Conservation (phyloP, 306 rosid species). For the Gillenia trifoliata region DNA sequence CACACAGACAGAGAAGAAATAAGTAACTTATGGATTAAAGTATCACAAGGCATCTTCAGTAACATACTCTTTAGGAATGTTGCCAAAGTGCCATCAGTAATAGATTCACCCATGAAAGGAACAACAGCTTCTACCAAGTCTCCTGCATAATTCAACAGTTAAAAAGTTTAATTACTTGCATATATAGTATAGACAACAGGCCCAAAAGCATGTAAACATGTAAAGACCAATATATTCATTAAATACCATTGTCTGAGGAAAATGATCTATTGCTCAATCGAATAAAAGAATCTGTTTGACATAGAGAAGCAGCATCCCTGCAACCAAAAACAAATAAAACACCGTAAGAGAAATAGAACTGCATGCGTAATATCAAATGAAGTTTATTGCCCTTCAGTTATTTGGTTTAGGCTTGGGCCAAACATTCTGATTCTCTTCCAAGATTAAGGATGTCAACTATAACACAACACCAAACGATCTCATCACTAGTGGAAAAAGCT, state of each 20-base stretch:
- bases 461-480: background rate
- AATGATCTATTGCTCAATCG: conserved; percentile 27
- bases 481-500: background rate
- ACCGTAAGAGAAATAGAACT: background rate
- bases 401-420: background rate
- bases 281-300: conserved; percentile 21
- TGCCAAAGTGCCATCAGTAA: conserved; percentile 55
- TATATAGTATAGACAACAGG: background rate
- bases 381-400: background rate
- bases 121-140: conserved; percentile 57
- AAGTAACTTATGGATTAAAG: background rate
- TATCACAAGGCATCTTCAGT: background rate
- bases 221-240: background rate
- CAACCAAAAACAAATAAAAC: background rate
- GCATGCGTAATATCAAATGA: background rate
- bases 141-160: conserved; percentile 26
- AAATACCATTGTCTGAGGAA: conserved; percentile 51
- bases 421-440: background rate
- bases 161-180: background rate
- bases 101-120: conserved; percentile 69
- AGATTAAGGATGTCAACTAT: background rate
- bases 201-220: background rate
- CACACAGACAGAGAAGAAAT: background rate
- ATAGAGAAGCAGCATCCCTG: conserved; percentile 25
- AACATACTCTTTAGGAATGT: conserved; percentile 53